A percentile compares a stretch with the other conserved stretches of the same genome.
Evolutionary conservation across 805 yeast genomes (phyloP).

Genomic region (Ogataea ramenticola): DNA sequence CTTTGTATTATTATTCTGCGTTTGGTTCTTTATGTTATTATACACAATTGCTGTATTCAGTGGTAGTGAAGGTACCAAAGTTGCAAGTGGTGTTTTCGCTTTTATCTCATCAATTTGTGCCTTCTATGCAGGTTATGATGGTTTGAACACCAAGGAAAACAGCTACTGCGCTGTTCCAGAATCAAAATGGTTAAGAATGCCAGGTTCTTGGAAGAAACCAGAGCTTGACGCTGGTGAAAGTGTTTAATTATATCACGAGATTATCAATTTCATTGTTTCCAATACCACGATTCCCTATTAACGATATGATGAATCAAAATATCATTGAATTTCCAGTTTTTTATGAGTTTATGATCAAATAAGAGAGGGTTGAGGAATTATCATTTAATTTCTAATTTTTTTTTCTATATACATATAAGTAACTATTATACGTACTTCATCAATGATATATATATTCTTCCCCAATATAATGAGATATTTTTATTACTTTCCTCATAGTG

Average conservation of each 20-base stretch:
- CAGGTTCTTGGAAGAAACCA: conserved; percentile 17
- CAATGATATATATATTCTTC: no score
- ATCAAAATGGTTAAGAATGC: conserved; percentile 21
- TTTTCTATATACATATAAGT: no score
- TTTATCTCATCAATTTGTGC: conserved; percentile 32
- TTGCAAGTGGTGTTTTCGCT: conserved; percentile 37
- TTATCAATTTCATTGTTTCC: no score
- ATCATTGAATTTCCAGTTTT: no score
- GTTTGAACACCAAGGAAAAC: conserved; percentile 20
- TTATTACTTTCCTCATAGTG: no score
- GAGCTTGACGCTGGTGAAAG: conserved; percentile 1
- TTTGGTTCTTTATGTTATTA: conserved; percentile 34
- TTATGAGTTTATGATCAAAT: no score
- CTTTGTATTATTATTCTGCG: conserved; percentile 28
- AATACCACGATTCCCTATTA: no score
- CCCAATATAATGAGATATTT: no score
- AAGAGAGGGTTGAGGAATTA: no score
- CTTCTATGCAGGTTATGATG: conserved; percentile 36
- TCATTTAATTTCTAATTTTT: no score
- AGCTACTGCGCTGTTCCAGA: conserved; percentile 18
- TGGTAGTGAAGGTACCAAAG: conserved; percentile 21
- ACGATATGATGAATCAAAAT: no score
- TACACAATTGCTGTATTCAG: conserved; percentile 35
- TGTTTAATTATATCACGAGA: neutral
- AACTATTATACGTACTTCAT: no score